Conservation (phyloP, 495 filamentous ascomycete species). For the Aspergillus biplanus region DNA sequence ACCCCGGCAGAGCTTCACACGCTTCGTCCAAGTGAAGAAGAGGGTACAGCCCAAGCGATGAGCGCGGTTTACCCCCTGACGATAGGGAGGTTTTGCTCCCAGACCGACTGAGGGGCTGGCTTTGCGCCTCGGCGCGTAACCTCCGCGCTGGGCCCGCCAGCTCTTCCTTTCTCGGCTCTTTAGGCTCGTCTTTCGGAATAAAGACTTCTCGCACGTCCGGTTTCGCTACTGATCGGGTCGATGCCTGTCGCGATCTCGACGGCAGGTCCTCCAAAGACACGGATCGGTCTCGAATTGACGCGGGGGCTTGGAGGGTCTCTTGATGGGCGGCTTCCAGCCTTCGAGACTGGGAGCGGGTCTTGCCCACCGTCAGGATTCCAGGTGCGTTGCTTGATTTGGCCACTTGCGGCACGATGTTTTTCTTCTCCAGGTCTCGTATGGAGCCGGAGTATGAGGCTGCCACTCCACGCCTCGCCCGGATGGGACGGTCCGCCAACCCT, state of each 20-base stretch:
- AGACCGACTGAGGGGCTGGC: constrained; percentile 31
- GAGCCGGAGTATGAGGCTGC: constrained; percentile 43
- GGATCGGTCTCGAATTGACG: constrained; percentile 29
- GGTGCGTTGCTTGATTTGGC: constrained; percentile 38
- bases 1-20: constrained; percentile 41
- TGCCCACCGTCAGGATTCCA: constrained; percentile 44
- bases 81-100: constrained; percentile 37
- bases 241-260: constrained; percentile 14
- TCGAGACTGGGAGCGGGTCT: constrained; percentile 53
- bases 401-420: constrained; percentile 30
- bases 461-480: constrained; percentile 42
- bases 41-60: constrained; percentile 43
- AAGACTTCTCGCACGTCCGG: constrained; percentile 8
- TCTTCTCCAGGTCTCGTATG: constrained; percentile 33
- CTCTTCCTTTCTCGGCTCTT: constrained; percentile 9
- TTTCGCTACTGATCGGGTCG: constrained; percentile 15
- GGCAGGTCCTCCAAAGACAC: constrained; percentile 29
- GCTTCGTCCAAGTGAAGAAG: constrained; percentile 44
- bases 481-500: constrained; percentile 48
- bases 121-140: constrained; percentile 18
- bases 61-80: constrained; percentile 39
- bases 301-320: constrained; percentile 18
- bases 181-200: constrained; percentile 9
- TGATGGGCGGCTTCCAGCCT: constrained; percentile 41
- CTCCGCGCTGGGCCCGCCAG: constrained; percentile 13